phyloP scores from a whole-genome alignment of 305 asterid species.

The Fraxinus nigra region DNA sequence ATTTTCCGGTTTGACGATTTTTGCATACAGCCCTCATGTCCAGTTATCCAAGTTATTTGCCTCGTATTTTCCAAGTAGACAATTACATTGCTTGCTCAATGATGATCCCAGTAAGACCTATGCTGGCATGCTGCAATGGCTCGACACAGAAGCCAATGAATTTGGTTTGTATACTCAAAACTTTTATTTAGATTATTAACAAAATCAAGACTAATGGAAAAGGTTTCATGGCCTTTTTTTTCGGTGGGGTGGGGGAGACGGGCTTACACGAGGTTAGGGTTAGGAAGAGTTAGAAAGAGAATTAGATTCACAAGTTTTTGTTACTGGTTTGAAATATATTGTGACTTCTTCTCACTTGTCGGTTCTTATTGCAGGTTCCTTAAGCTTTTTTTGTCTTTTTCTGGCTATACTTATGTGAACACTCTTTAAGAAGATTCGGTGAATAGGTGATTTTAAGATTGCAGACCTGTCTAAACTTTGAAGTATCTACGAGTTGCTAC shows the following conservation, averaged over 20 bases:
- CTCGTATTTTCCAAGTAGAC: constrained; percentile 29
- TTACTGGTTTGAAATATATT: background rate
- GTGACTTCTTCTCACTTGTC: constrained; percentile 1
- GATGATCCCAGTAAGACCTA: constrained; percentile 53
- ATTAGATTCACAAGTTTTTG: background rate
- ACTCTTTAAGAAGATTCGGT: constrained; percentile 52
- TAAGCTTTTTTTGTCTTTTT: constrained; percentile 74
- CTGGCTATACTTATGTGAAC: constrained; percentile 78
- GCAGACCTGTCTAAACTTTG: background rate
- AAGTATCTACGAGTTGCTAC: background rate
- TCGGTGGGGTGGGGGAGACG: background rate
- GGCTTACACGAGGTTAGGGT: background rate
- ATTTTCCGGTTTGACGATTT: too few relatives aligned
- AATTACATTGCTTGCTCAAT: constrained; percentile 57
- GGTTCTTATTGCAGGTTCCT: constrained; percentile 58
- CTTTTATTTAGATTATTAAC: background rate
- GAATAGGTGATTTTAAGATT: constrained; percentile 4
- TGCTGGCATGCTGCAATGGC: constrained; percentile 56
- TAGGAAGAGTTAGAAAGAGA: background rate
- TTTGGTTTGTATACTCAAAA: constrained; percentile 43
- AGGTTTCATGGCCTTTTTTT: background rate
- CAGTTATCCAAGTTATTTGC: constrained; percentile 61
- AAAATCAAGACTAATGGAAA: background rate
- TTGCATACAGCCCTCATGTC: too few relatives aligned
- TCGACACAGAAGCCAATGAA: constrained; percentile 83